phyloP scores from a whole-genome alignment of 768 basidiomycete species.

The Daedaleopsis sinensis region DNA sequence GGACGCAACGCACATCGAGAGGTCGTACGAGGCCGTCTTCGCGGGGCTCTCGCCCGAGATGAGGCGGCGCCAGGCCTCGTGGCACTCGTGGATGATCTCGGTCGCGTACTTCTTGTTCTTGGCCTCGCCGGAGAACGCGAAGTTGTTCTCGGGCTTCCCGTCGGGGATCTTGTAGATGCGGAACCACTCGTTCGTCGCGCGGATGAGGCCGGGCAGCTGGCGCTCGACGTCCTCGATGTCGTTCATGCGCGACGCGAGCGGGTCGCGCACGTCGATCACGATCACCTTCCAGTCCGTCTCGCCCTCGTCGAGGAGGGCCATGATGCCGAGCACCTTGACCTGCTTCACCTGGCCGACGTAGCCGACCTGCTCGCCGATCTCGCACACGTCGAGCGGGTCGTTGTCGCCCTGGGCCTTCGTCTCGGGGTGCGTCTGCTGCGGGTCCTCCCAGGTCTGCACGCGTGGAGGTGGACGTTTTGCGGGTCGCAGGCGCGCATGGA shows the following conservation, averaged over 20 bases:
- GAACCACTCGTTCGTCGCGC: slow-evolving; percentile 99
- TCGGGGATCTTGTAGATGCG: slow-evolving; percentile 97
- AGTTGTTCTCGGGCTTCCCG: slow-evolving; percentile 95
- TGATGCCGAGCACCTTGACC: slow-evolving; percentile 99
- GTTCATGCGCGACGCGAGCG: slow-evolving; percentile 94
- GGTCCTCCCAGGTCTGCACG: slow-evolving; percentile 96
- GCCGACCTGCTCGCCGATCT: slow-evolving; percentile 98
- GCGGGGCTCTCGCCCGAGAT: slow-evolving; percentile 77
- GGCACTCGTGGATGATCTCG: slow-evolving; percentile 98
- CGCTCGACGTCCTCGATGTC: slow-evolving; percentile 99
- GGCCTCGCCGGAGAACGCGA: slow-evolving; percentile 99
- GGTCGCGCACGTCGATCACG: slow-evolving; percentile 95
- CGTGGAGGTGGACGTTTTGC: not conserved
- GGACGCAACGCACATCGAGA: slow-evolving; percentile 75
- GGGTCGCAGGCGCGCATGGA: not conserved
- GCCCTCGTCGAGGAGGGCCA: slow-evolving; percentile 98
- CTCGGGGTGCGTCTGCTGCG: slow-evolving; percentile 81
- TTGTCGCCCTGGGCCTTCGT: slow-evolving; percentile 99
- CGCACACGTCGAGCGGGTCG: slow-evolving; percentile 99
- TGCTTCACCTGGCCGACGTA: slow-evolving; percentile 98
- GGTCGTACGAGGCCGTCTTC: slow-evolving; percentile 70
- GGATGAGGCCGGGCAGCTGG: slow-evolving; percentile 94
- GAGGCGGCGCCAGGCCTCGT: slow-evolving; percentile 97
- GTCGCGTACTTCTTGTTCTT: slow-evolving; percentile 99
- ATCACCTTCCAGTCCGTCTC: slow-evolving; percentile 99